Percentiles rank a stretch among this genome's conserved stretches.
Evolutionary conservation across 345 rosid species (phyloP).

Genomic region (Acer campestre): DNA sequence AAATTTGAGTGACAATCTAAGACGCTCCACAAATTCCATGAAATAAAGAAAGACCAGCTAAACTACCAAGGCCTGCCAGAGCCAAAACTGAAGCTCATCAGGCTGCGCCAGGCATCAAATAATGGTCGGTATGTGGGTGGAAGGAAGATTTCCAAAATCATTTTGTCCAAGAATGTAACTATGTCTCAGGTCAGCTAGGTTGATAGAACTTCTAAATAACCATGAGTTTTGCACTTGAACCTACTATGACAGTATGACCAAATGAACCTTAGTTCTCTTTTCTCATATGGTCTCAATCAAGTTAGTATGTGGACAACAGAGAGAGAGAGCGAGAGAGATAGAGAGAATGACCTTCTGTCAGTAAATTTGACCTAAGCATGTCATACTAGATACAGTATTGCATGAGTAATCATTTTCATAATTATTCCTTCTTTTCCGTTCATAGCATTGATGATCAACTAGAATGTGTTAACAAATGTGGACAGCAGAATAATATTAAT

Average conservation of each 20-base stretch:
- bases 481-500: background rate
- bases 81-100: slow-evolving; percentile 8
- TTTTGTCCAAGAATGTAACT: background rate
- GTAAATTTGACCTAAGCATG: background rate
- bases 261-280: background rate
- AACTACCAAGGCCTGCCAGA: background rate
- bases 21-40: background rate
- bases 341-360: background rate
- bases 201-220: background rate
- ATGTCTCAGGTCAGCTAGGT: background rate
- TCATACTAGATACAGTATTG: background rate
- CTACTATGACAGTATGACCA: background rate
- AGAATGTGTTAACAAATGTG: background rate
- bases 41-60: background rate
- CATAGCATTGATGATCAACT: background rate
- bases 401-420: background rate
- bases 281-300: background rate
- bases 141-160: background rate
- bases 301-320: background rate
- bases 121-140: background rate
- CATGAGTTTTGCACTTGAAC: background rate
- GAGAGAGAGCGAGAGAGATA: background rate
- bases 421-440: background rate
- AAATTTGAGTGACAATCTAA: background rate
- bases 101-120: background rate